phyloP scores from a whole-genome alignment of 2,329 filamentous ascomycete genomes.

The Calonectria montana region DNA sequence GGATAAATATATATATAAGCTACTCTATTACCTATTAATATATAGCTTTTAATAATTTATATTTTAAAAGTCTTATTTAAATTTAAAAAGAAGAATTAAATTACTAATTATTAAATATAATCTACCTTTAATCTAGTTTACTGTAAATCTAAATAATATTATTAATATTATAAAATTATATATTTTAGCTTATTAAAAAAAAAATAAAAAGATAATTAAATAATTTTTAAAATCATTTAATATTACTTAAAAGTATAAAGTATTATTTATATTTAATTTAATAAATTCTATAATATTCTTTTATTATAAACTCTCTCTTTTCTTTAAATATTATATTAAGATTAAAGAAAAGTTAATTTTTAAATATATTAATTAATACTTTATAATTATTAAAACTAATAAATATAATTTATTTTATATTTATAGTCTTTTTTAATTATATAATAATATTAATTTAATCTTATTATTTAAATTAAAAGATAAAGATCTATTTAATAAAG shows the following conservation, averaged over 20 bases:
- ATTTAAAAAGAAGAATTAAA: too few species aligned
- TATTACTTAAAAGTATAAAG: not conserved
- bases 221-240: not conserved
- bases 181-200: not conserved
- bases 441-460: not conserved
- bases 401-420: not conserved
- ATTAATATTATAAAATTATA: not conserved
- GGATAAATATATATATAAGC: too few species aligned
- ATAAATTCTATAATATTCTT: conserved; percentile 16
- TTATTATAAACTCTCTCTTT: not conserved
- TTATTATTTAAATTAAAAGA: not conserved
- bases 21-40: too few species aligned
- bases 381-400: not conserved
- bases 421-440: conserved; percentile 3
- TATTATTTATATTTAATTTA: conserved; percentile 1
- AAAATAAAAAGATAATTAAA: not conserved
- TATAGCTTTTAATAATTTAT: too few species aligned
- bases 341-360: not conserved
- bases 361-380: not conserved
- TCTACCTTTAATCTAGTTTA: too few species aligned
- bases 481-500: not conserved
- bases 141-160: conserved; percentile 5
- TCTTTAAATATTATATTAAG: conserved; percentile 1
- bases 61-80: too few species aligned
- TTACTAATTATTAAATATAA: too few species aligned